A percentile compares a stretch with the other conserved stretches of the same genome.
phyloP scores from a whole-genome alignment of 352 stramenopile species.

The Phytophthora nicotianae region DNA sequence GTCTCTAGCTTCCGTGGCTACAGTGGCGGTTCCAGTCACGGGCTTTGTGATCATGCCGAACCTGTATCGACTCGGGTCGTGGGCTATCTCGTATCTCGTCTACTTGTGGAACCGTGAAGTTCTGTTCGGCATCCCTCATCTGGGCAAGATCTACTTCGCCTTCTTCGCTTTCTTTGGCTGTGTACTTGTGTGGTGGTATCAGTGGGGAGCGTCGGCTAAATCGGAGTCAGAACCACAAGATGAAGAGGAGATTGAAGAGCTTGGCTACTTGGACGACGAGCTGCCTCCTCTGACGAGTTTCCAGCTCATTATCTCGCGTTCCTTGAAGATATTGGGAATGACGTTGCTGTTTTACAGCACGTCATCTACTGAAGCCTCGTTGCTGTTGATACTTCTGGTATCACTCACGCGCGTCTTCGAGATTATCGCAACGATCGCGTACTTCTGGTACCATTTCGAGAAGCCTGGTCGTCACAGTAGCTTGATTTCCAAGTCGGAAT shows the following conservation, averaged over 20 bases:
- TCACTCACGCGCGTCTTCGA: slow-evolving; percentile 76
- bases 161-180: slow-evolving; percentile 78
- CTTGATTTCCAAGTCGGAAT: slow-evolving; percentile 81
- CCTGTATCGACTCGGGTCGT: slow-evolving; percentile 68
- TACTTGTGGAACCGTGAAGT: slow-evolving; percentile 76
- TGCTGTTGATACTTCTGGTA: slow-evolving; percentile 72
- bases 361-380: slow-evolving; percentile 76
- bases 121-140: slow-evolving; percentile 75
- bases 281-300: slow-evolving; percentile 62
- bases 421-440: slow-evolving; percentile 66
- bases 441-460: slow-evolving; percentile 89
- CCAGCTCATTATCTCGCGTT: slow-evolving; percentile 65
- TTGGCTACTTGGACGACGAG: slow-evolving; percentile 68
- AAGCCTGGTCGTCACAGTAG: slow-evolving; percentile 62
- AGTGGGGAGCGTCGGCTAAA: slow-evolving; percentile 72
- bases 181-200: slow-evolving; percentile 85
- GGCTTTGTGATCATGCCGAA: slow-evolving; percentile 80
- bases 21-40: slow-evolving; percentile 75
- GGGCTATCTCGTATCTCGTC: slow-evolving; percentile 58
- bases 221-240: slow-evolving; percentile 51
- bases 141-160: slow-evolving; percentile 88
- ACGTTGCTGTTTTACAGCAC: slow-evolving; percentile 84
- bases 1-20: slow-evolving; percentile 68
- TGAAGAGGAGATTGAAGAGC: slow-evolving; percentile 69
- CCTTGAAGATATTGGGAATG: slow-evolving; percentile 64